Conservation (phyloP, 805 yeast genomes). For the Starmerella stellata region DNA sequence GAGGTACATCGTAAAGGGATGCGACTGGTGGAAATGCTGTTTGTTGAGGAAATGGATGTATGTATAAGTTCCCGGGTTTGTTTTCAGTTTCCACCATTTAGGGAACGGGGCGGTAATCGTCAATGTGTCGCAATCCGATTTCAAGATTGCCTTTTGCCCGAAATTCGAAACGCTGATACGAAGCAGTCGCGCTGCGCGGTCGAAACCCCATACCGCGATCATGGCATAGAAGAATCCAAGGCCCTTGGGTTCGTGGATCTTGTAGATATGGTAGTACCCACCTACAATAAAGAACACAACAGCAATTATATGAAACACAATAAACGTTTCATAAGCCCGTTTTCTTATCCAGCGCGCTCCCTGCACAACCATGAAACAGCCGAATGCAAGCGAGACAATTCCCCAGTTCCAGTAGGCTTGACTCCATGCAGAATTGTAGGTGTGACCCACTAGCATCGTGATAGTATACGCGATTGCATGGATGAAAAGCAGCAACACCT, state of each 20-base stretch:
- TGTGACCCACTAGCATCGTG: conserved; percentile 7
- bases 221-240: conserved; percentile 31
- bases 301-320: conserved; percentile 35
- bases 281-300: conserved; percentile 32
- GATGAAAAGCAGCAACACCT: conserved; percentile 15
- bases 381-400: conserved; percentile 20
- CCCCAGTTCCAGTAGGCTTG: conserved; percentile 15
- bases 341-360: conserved; percentile 36
- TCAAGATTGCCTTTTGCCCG: conserved; percentile 1
- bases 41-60: conserved; percentile 35
- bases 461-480: conserved; percentile 17
- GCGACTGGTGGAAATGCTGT: conserved; percentile 46
- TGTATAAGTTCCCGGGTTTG: conserved; percentile 36
- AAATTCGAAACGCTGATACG: conserved; percentile 25
- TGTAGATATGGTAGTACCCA: conserved; percentile 35
- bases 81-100: conserved; percentile 27
- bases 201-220: conserved; percentile 53
- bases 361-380: conserved; percentile 28
- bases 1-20: conserved; percentile 40
- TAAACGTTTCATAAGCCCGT: conserved; percentile 37
- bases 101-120: conserved; percentile 26
- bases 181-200: conserved; percentile 38
- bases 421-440: conserved; percentile 9
- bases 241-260: conserved; percentile 9
- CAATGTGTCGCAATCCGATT: conserved; percentile 12